Evolutionary conservation across 2,329 filamentous ascomycete genomes (phyloP).

Genomic region (Arthrobotrys conoides): DNA sequence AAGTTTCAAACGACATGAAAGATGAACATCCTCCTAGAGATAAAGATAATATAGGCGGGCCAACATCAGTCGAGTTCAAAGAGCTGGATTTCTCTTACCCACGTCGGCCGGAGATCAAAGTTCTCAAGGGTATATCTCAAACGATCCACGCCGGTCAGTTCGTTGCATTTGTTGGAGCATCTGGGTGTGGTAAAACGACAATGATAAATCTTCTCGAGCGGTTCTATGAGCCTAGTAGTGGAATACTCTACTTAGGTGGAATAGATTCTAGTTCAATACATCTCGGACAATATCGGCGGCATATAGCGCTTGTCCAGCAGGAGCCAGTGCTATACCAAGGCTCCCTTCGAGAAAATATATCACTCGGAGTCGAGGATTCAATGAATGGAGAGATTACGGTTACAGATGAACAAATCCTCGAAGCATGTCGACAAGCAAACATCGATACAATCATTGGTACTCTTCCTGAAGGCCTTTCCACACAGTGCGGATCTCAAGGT

Average conservation of each 20-base stretch:
- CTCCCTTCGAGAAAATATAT: conserved; percentile 78
- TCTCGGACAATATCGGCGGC: conserved; percentile 75
- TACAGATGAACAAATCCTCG: conserved; percentile 64
- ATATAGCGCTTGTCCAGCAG: conserved; percentile 80
- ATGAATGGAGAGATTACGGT: conserved; percentile 5
- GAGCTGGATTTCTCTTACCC: conserved; percentile 62
- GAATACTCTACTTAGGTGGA: conserved; percentile 76
- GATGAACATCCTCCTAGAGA: conserved; percentile 9
- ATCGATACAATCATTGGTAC: conserved; percentile 74
- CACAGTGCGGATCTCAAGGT: conserved; percentile 72
- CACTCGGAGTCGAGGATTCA: conserved; percentile 70
- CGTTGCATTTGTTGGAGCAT: conserved; percentile 78
- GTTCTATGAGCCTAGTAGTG: conserved; percentile 79
- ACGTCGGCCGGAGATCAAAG: conserved; percentile 69
- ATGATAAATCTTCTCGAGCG: conserved; percentile 75
- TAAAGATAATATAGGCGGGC: neutral
- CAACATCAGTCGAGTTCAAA: conserved; percentile 55
- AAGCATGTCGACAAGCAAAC: conserved; percentile 74
- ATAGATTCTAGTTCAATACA: conserved; percentile 74
- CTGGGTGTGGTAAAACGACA: conserved; percentile 80
- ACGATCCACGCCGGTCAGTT: conserved; percentile 76
- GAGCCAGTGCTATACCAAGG: conserved; percentile 81
- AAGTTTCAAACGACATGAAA: conserved; percentile 8
- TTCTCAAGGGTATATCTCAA: conserved; percentile 66
- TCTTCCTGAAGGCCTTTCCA: conserved; percentile 71